Evolutionary conservation across 495 filamentous ascomycete genomes (phyloP).

Genomic region (Daldinia bambusicola): DNA sequence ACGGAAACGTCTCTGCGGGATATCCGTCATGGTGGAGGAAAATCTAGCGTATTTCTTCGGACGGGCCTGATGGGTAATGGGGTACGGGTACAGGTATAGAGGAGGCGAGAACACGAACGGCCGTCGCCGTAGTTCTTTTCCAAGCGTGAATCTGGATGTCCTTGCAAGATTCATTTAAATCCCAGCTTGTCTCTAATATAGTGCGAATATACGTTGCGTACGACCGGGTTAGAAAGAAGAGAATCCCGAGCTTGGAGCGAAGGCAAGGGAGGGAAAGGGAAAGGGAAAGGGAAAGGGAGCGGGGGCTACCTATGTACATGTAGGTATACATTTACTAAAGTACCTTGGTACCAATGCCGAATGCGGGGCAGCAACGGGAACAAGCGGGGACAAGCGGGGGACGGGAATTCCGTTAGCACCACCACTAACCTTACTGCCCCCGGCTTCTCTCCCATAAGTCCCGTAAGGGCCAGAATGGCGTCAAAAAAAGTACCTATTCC

Average conservation of each 20-base stretch:
- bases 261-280: background rate
- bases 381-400: slow-evolving; percentile 5
- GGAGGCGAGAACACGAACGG: slow-evolving; percentile 11
- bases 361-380: slow-evolving; percentile 25
- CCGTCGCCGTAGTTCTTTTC: slow-evolving; percentile 18
- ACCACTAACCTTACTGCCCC: too few relatives aligned
- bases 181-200: background rate
- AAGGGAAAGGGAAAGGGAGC: too few relatives aligned
- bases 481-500: too few relatives aligned
- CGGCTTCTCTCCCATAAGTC: too few relatives aligned
- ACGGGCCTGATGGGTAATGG: slow-evolving; percentile 10
- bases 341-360: slow-evolving; percentile 1
- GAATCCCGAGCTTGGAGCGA: slow-evolving; percentile 22
- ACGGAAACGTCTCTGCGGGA: slow-evolving; percentile 54
- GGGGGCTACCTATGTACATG: too few relatives aligned
- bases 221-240: slow-evolving; percentile 1
- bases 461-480: too few relatives aligned
- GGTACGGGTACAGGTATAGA: slow-evolving; percentile 1
- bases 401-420: too few relatives aligned
- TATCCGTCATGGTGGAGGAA: slow-evolving; percentile 40
- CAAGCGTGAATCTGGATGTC: slow-evolving; percentile 14
- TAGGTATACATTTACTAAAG: slow-evolving; percentile 9
- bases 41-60: slow-evolving; percentile 34
- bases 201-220: background rate
- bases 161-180: slow-evolving; percentile 26